A percentile compares a stretch with the other conserved stretches of the same genome.
Conservation (phyloP, 768 basidiomycete species). For the Lactarius sp. region DNA sequence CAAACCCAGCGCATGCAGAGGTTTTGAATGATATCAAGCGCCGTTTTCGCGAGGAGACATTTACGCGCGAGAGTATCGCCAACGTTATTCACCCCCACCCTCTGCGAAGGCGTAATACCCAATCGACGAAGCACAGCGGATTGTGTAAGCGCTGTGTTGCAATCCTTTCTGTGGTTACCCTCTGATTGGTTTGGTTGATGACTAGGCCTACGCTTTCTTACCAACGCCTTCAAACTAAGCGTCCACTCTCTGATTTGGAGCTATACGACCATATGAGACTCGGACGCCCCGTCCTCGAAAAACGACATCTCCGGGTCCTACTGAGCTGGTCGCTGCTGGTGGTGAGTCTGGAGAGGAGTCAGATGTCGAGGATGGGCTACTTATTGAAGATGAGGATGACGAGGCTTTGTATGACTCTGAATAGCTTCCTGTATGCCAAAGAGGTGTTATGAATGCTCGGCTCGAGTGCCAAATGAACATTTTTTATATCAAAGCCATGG, state of each 20-base stretch:
- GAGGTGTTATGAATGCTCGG: too few relatives aligned
- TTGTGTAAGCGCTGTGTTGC: constrained; percentile 45
- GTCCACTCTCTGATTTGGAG: constrained; percentile 79
- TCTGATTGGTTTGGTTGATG: background rate
- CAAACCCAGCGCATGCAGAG: constrained; percentile 84
- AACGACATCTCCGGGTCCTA: constrained; percentile 92
- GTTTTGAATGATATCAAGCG: constrained; percentile 94
- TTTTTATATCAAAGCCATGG: too few relatives aligned
- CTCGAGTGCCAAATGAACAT: too few relatives aligned
- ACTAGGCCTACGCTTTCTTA: constrained; percentile 95
- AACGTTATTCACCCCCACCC: constrained; percentile 85
- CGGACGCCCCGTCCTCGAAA: constrained; percentile 75
- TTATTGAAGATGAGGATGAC: too few relatives aligned
- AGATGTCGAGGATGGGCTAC: too few relatives aligned
- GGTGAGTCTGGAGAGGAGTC: too few relatives aligned
- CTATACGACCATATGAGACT: constrained; percentile 86
- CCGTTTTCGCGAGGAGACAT: constrained; percentile 96
- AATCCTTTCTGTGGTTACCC: background rate
- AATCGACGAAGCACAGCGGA: constrained; percentile 52
- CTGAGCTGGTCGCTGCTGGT: too few relatives aligned
- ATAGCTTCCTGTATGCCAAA: too few relatives aligned
- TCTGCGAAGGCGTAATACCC: constrained; percentile 97
- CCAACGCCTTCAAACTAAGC: constrained; percentile 84
- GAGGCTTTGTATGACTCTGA: too few relatives aligned
- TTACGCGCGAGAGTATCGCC: constrained; percentile 90